Base-by-base conservation (phyloP, 305 asterid genomes). In the Withania somnifera region DNA sequence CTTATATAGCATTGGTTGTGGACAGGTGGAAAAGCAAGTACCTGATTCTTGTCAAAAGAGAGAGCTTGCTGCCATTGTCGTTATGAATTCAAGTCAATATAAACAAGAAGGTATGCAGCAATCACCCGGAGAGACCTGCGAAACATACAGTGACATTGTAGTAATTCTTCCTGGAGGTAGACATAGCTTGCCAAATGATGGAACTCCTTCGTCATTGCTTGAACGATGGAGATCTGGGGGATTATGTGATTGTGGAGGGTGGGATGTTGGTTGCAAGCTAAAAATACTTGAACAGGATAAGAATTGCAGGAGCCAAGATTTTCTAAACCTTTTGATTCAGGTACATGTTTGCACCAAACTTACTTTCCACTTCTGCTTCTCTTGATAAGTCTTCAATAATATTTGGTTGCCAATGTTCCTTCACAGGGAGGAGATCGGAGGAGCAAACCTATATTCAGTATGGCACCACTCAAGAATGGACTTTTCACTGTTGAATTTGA, bases 241-340 rank as follows among this genome's bases (percentile, higher is more conserved):
- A 85, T 83, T 82, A 3, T 97, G 99, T 85, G 99, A 97, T 85
- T 97, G 99, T 87, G 99, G 97, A 81, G 99, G 99, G 26, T 97
- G 99, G 99, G 99, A 97, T 81, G 86, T 91, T 0, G 99, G 98
- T 82, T 97, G 99, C 94, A 92, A 90, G 90, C 90, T 97, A 52
- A 89, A 87, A 77, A 75, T 95, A 69, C 98, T 97, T 36, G 54
- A 87, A 47, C 89, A 90, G 73, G 51, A 82, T 40, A 80, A 86
- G 57, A 58, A 81, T 32, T 69, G 86, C 85, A 84, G 86, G 64
- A 78, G 36, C 81, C 58, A 32, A 40, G 93, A 89, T 84, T 84
- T 77, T 28, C 42, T 90, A 81, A 87, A 83, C 84, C 95, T 97
- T 83, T 90, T 86, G 81, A 24, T 84, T 76, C 93, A 92, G 99